Conservation (phyloP, 495 filamentous ascomycete genomes). For the Astrocystis sublimbata region DNA sequence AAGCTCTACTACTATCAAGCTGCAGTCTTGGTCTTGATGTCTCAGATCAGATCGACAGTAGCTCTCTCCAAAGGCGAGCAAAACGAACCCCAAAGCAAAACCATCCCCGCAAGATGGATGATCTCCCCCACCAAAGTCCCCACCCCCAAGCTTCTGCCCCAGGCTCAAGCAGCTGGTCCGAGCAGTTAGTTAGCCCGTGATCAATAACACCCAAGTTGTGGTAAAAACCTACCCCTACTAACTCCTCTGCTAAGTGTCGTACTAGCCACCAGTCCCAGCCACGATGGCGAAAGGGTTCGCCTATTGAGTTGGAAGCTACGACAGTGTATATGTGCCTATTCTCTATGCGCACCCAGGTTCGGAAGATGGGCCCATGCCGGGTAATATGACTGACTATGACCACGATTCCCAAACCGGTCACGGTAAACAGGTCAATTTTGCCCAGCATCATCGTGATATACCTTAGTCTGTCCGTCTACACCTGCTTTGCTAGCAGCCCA, state of each 20-base stretch:
- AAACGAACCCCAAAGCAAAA: not conserved
- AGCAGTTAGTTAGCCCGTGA: too few species aligned
- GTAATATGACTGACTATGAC: too few species aligned
- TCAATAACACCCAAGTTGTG: too few species aligned
- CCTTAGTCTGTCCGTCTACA: not conserved
- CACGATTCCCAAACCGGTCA: not conserved
- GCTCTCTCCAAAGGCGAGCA: not conserved
- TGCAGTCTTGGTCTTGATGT: not conserved
- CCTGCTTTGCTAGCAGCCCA: not conserved
- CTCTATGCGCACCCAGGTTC: not conserved
- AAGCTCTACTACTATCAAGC: not conserved
- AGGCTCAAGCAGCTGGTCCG: too few species aligned
- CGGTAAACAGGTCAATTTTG: slow-evolving; percentile 15
- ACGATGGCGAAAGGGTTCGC: not conserved
- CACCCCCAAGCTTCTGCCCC: slow-evolving; percentile 7
- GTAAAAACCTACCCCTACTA: not conserved
- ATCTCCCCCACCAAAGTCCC: slow-evolving; percentile 1
- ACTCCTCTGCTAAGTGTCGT: too few species aligned
- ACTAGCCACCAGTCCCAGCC: too few species aligned
- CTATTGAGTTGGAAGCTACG: not conserved
- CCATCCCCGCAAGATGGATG: slow-evolving; percentile 8
- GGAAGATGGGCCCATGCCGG: slow-evolving; percentile 13
- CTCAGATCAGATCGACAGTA: not conserved
- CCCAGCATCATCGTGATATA: slow-evolving; percentile 11
- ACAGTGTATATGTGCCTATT: not conserved